A percentile compares a stretch with the other conserved stretches of the same genome.
phyloP scores from a whole-genome alignment of 75 land plant genomes.

The Selaginella moellendorffii region DNA sequence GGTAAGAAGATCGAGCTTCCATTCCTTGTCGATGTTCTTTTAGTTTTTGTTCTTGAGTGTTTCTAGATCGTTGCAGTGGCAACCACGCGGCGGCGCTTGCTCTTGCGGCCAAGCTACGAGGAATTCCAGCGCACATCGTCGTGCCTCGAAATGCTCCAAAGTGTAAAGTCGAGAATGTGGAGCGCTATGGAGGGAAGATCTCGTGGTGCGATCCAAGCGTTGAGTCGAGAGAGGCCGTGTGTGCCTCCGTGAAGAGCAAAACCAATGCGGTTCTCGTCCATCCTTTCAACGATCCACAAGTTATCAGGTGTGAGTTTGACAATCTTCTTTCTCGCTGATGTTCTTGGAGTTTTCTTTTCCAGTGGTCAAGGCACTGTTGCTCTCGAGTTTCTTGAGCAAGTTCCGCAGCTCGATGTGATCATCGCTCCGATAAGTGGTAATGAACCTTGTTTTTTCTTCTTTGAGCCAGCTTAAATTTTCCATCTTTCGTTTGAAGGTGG shows the following conservation, averaged over 20 bases:
- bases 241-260: slow-evolving; percentile 41
- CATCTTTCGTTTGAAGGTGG: slow-evolving; percentile 77
- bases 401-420: slow-evolving; percentile 56
- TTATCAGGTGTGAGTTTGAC: slow-evolving; percentile 44
- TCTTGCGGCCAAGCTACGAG: slow-evolving; percentile 74
- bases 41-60: slow-evolving; percentile 1
- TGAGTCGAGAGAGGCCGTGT: slow-evolving; percentile 50
- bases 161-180: slow-evolving; percentile 85
- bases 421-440: slow-evolving; percentile 88
- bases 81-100: slow-evolving; percentile 95
- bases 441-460: not conserved
- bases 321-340: not conserved
- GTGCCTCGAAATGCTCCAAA: slow-evolving; percentile 70
- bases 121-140: slow-evolving; percentile 64
- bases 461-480: slow-evolving; percentile 1
- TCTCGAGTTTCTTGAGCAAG: slow-evolving; percentile 67
- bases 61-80: slow-evolving; percentile 51
- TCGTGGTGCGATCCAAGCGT: slow-evolving; percentile 52
- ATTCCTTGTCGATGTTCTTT: not conserved
- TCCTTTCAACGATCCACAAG: slow-evolving; percentile 68
- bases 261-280: slow-evolving; percentile 72
- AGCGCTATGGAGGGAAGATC: slow-evolving; percentile 68
- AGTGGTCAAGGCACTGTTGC: slow-evolving; percentile 91
- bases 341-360: slow-evolving; percentile 13
- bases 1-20: slow-evolving; percentile 28